Conservation (phyloP, 345 rosid genomes). For the Dipteronia sinensis region DNA sequence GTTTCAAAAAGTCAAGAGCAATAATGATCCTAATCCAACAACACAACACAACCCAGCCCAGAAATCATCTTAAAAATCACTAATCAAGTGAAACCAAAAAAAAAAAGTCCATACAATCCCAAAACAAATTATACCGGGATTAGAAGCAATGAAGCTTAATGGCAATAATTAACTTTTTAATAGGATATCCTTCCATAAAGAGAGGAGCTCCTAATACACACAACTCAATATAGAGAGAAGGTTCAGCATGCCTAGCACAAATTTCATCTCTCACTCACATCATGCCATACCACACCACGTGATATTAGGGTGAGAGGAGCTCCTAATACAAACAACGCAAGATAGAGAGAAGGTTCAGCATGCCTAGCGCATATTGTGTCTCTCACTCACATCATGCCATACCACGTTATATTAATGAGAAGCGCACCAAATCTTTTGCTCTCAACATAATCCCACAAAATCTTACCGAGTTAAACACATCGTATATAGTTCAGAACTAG, state of each 20-base stretch:
- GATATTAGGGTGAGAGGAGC: too few relatives aligned
- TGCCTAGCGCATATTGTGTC: too few relatives aligned
- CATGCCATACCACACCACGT: too few relatives aligned
- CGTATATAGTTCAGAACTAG: not conserved
- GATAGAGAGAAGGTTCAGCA: too few relatives aligned
- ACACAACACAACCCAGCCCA: constrained; percentile 9
- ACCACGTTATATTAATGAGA: not conserved
- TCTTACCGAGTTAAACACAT: not conserved
- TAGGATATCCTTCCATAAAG: not conserved
- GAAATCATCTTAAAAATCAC: not conserved
- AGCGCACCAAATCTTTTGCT: not conserved
- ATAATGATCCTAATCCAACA: not conserved
- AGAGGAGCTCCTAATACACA: not conserved
- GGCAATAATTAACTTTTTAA: not conserved
- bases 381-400: not conserved
- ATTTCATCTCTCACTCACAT: too few relatives aligned
- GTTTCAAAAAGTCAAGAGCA: not conserved
- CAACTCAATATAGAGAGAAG: too few relatives aligned
- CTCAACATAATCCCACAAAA: not conserved
- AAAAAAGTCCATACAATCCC: not conserved
- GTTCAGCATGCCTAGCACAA: too few relatives aligned
- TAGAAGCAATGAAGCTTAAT: not conserved
- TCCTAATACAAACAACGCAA: too few relatives aligned
- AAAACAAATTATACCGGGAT: not conserved
- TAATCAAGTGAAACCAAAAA: too few relatives aligned